Evolutionary conservation across 2,329 filamentous ascomycete species (phyloP), one percentile per base, ranked within the genome.

Genomic region (Fusarium denticulatum): DNA sequence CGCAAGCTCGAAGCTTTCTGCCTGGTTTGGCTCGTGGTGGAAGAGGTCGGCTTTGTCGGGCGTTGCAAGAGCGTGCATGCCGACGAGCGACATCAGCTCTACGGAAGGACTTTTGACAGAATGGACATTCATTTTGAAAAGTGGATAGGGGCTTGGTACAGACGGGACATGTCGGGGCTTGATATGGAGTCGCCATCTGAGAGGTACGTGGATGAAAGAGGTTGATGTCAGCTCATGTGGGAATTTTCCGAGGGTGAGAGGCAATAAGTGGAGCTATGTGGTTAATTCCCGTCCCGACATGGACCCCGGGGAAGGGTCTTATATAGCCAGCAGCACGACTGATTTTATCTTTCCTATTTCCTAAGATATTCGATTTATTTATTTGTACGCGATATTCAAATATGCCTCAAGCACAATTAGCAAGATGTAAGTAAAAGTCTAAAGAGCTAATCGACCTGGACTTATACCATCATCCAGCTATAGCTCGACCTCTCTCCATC

Each of bases 1-100:
- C 64, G 16, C 74, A 76, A 10, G 74, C 69, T 6, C 61, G 69
- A 13, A 45, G 34, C 2, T 73, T 76, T 39, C 69, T 69, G 12
- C 74, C 74, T 1, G 64, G 65, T 28, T 62, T 74, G 9, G 64
- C 56, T 3, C 18, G 28, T 20, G 50, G 60, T 22, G 65, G 74
- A 4, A 76, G 42, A 60, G 59, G 34, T 2, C 55, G 64, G 15
- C 56, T 43, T 8, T 43, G 26, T 18, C 74, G 60, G n/a, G 39
- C 28, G 7, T 37, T 40, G 30, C 74, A 76, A 3, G 65, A 71
- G 14, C 40, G 39, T 5, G 69, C 34, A 32, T 76, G 74, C 2
- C 74, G 60, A 4, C 61, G 61, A 8, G 74, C 46, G 9, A 71
- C 61, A 22, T 76, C 74, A 5, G 64, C 65, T 26, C 74, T 60